These are phyloP conservation scores for Ganoderma boninense DNA, from an alignment of 1,284 basidiomycete genomes.

Conservation along the genomic window DNA sequence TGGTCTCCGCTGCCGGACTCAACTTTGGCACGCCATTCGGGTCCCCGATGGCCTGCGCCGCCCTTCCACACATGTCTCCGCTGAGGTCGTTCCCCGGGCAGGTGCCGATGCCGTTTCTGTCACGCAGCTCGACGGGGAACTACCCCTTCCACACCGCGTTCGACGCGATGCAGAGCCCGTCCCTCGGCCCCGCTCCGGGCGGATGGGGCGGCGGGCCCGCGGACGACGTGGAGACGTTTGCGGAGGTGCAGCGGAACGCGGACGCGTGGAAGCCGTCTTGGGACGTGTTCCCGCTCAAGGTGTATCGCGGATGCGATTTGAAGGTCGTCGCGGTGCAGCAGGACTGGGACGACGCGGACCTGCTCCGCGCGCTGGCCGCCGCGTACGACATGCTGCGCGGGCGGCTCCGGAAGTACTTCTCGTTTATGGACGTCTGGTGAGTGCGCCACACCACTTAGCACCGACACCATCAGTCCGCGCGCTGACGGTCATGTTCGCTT, in stretches of 20 bases:
- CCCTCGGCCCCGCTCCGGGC: not conserved
- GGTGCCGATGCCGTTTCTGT: not conserved
- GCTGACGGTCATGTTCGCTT: too few species aligned
- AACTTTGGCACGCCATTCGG: not conserved
- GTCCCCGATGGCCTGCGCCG: not conserved
- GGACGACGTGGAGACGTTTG: not conserved
- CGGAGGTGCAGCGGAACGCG: not conserved
- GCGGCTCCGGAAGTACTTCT: conserved; percentile 34
- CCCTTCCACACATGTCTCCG: not conserved
- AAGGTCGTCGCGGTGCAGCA: conserved; percentile 24
- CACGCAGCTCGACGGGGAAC: not conserved
- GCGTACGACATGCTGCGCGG: conserved; percentile 32
- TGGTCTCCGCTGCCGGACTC: not conserved
- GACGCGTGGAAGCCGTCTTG: conserved; percentile 28
- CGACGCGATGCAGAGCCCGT: conserved; percentile 6
- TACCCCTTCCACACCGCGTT: not conserved
- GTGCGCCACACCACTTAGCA: too few species aligned
- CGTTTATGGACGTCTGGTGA: conserved; percentile 30
- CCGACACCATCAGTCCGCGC: too few species aligned
- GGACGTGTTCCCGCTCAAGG: conserved; percentile 33
- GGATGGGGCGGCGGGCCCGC: too few species aligned
- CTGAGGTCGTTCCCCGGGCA: not conserved
- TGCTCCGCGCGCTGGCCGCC: conserved; percentile 25
- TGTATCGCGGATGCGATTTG: conserved; percentile 27
- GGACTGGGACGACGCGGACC: conserved; percentile 32